These are phyloP conservation scores for Podospora pseudoanserina DNA, from an alignment of 495 filamentous ascomycete species.

Conservation along the genomic window DNA sequence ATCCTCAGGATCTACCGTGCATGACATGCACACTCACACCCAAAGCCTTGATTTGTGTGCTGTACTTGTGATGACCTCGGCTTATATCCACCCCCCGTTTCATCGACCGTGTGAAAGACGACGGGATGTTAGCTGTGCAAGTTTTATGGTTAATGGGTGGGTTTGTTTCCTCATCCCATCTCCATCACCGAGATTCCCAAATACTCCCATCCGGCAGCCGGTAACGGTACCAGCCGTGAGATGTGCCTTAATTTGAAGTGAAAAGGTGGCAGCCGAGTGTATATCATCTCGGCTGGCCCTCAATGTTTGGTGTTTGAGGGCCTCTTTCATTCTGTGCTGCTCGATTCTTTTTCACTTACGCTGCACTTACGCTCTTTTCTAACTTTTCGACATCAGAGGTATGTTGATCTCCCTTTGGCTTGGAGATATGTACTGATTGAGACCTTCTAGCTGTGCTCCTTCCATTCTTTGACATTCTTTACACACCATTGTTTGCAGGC, in stretches of 20 bases:
- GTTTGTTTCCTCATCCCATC: slow-evolving; percentile 1
- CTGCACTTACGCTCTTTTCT: not conserved
- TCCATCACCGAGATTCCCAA: not conserved
- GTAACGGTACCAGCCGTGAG: not conserved
- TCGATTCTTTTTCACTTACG: slow-evolving; percentile 4
- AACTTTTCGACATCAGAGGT: not conserved
- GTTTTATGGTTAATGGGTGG: not conserved
- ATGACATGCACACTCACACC: not conserved
- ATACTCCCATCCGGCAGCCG: not conserved
- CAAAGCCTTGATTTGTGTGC: not conserved
- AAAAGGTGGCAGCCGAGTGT: not conserved
- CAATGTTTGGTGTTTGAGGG: not conserved
- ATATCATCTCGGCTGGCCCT: slow-evolving; percentile 5
- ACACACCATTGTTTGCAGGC: slow-evolving; percentile 7
- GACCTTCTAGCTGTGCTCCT: slow-evolving; percentile 5
- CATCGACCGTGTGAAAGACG: slow-evolving; percentile 1
- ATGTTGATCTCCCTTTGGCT: no score
- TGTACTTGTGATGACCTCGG: not conserved
- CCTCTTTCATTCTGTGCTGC: not conserved
- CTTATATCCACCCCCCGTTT: not conserved
- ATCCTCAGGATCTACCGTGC: not conserved
- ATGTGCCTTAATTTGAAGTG: not conserved
- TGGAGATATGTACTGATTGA: not conserved
- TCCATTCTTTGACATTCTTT: not conserved
- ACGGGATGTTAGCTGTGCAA: not conserved